Evolutionary conservation across 192 early-diverging fungal species (phyloP).

Genomic region (Kappamyces sp.): DNA sequence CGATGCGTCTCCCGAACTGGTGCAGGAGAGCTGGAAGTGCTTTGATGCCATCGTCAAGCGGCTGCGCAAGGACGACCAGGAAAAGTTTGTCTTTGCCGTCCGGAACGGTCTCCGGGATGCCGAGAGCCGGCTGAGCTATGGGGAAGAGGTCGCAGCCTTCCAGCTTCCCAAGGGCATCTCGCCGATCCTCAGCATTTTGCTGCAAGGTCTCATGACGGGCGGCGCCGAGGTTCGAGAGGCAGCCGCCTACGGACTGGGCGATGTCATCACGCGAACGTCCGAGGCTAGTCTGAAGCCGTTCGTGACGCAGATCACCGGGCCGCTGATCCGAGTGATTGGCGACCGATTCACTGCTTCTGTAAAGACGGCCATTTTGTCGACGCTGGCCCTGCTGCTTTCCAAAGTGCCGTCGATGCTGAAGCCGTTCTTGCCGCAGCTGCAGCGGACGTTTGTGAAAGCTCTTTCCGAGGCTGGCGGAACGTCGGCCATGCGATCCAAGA

Average conservation of each 20-base stretch:
- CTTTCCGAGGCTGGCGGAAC: slow-evolving; percentile 64
- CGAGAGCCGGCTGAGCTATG: slow-evolving; percentile 35
- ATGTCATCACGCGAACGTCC: slow-evolving; percentile 63
- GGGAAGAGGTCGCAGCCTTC: slow-evolving; percentile 67
- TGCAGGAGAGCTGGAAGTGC: slow-evolving; percentile 71
- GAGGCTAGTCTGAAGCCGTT: slow-evolving; percentile 75
- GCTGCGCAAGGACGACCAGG: slow-evolving; percentile 83
- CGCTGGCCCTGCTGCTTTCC: slow-evolving; percentile 68
- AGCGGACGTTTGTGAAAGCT: slow-evolving; percentile 92
- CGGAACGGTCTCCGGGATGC: slow-evolving; percentile 61
- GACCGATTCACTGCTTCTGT: slow-evolving; percentile 88
- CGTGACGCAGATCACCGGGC: slow-evolving; percentile 93
- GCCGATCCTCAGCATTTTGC: slow-evolving; percentile 85
- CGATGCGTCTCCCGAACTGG: slow-evolving; percentile 46
- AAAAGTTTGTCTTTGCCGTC: slow-evolving; percentile 66
- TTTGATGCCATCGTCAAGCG: slow-evolving; percentile 74
- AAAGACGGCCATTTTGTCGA: slow-evolving; percentile 87
- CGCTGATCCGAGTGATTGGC: slow-evolving; percentile 94
- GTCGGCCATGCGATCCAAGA: slow-evolving; percentile 69
- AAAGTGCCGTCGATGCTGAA: slow-evolving; percentile 87
- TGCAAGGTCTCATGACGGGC: slow-evolving; percentile 89
- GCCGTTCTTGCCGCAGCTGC: slow-evolving; percentile 96
- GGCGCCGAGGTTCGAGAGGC: slow-evolving; percentile 76
- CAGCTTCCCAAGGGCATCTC: slow-evolving; percentile 87
- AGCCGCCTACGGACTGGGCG: slow-evolving; percentile 80